Percentiles rank a stretch among this genome's conserved stretches.
Evolutionary conservation across 495 filamentous ascomycete species (phyloP).

Genomic region (Glarea lozoyensis): DNA sequence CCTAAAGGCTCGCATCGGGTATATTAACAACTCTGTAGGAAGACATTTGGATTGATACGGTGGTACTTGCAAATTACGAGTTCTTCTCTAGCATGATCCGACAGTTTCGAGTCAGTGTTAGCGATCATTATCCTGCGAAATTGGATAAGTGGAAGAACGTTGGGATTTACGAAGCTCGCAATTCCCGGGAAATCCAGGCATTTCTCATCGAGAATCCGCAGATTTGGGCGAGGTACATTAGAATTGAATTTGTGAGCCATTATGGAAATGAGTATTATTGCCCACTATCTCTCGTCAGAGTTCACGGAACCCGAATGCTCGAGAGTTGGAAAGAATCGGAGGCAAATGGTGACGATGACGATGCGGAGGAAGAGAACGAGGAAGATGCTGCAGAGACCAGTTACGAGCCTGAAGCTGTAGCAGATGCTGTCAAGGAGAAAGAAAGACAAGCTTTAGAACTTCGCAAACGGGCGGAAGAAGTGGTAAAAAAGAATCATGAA

Average conservation of each 20-base stretch:
- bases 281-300: conserved; percentile 78
- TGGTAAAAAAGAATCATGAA: conserved; percentile 2
- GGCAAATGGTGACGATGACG: conserved; percentile 53
- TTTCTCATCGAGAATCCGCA: conserved; percentile 87
- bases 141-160: conserved; percentile 84
- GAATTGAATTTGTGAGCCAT: conserved; percentile 85
- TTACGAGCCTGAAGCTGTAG: conserved; percentile 28
- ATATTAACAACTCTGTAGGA: conserved; percentile 42
- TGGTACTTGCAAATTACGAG: conserved; percentile 94
- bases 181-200: conserved; percentile 87
- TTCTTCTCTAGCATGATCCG: conserved; percentile 98
- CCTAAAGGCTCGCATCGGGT: conserved; percentile 16
- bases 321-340: conserved; percentile 58
- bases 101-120: conserved; percentile 79
- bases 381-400: conserved; percentile 26
- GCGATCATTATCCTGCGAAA: conserved; percentile 89
- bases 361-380: conserved; percentile 24
- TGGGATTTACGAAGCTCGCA: conserved; percentile 81
- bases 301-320: conserved; percentile 95
- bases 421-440: conserved; percentile 18
- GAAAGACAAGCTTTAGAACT: conserved; percentile 13
- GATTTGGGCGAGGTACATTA: conserved; percentile 90
- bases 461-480: conserved; percentile 1
- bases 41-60: conserved; percentile 90
- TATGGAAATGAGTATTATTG: conserved; percentile 97